Evolutionary conservation across 2,329 filamentous ascomycete genomes (phyloP).

Genomic region (Aaosphaeria arxii): DNA sequence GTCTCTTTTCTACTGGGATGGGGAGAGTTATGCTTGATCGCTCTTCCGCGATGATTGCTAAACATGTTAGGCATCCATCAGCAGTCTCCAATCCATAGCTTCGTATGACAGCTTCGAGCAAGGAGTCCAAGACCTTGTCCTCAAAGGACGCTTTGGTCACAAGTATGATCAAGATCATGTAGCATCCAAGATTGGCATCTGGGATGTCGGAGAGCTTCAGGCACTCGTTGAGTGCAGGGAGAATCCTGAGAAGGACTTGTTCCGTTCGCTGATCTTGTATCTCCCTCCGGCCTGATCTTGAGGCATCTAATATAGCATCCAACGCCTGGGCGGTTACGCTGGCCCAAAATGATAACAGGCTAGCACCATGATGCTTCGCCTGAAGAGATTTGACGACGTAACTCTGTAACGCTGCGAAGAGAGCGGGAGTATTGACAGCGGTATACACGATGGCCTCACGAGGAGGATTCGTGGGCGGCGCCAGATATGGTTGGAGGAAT

Average conservation of each 20-base stretch:
- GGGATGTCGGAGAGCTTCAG: slow-evolving; percentile 72
- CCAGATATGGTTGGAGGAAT: slow-evolving; percentile 84
- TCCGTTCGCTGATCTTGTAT: slow-evolving; percentile 81
- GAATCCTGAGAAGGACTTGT: slow-evolving; percentile 65
- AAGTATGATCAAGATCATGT: slow-evolving; percentile 85
- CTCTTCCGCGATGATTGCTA: slow-evolving; percentile 79
- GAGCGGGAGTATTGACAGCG: slow-evolving; percentile 71
- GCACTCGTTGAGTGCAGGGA: slow-evolving; percentile 71
- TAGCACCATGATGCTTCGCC: slow-evolving; percentile 69
- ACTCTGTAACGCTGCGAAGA: slow-evolving; percentile 73
- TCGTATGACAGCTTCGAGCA: slow-evolving; percentile 84
- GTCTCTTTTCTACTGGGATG: slow-evolving; percentile 64
- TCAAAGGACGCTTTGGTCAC: slow-evolving; percentile 78
- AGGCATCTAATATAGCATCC: slow-evolving; percentile 74
- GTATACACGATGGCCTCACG: slow-evolving; percentile 80
- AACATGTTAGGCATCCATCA: slow-evolving; percentile 70
- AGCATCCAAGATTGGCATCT: slow-evolving; percentile 80
- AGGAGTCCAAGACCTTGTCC: slow-evolving; percentile 74
- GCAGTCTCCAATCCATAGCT: slow-evolving; percentile 75
- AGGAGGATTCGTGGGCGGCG: slow-evolving; percentile 71
- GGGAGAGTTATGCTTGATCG: slow-evolving; percentile 69
- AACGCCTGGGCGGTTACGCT: slow-evolving; percentile 82
- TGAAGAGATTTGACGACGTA: slow-evolving; percentile 75
- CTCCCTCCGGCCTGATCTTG: slow-evolving; percentile 70
- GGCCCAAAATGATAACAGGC: slow-evolving; percentile 85